Conservation (phyloP, 352 stramenopile genomes). For the Globisporangium perplexum region DNA sequence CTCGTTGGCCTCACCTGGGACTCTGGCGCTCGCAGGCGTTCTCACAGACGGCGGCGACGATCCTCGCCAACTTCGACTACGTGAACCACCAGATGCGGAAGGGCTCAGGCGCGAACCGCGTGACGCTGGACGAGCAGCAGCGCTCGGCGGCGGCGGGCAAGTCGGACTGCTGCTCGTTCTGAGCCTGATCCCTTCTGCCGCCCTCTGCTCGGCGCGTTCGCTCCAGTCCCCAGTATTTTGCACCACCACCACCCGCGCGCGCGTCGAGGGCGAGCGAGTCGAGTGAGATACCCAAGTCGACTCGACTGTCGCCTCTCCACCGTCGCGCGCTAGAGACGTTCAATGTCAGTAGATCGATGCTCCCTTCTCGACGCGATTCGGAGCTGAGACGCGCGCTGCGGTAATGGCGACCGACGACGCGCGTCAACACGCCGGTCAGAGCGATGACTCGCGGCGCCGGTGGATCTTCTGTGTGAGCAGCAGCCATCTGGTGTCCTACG, state of each 20-base stretch:
- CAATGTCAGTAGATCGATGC: no score
- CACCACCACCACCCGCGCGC: not conserved
- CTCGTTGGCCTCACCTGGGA: not conserved
- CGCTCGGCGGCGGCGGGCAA: constrained; percentile 9
- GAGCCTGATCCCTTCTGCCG: no score
- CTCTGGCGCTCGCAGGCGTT: constrained; percentile 33
- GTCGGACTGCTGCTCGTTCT: constrained; percentile 33
- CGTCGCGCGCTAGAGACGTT: no score
- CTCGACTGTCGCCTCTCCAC: no score
- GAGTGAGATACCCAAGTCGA: no score
- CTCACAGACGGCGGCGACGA: constrained; percentile 59
- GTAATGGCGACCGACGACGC: no score
- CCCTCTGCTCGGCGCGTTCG: no score
- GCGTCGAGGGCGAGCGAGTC: no score
- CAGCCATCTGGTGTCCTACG: no score
- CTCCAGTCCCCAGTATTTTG: no score
- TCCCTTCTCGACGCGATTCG: no score
- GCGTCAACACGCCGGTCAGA: not conserved
- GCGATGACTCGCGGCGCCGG: not conserved
- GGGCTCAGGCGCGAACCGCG: constrained; percentile 23
- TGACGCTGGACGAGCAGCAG: constrained; percentile 30
- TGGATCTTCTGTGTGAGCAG: not conserved
- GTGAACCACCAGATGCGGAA: constrained; percentile 54
- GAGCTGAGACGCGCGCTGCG: no score
- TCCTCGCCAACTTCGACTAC: constrained; percentile 73